These are phyloP conservation scores for Penicillium coprophilum DNA, from an alignment of 495 filamentous ascomycete genomes.

Conservation along the genomic window DNA sequence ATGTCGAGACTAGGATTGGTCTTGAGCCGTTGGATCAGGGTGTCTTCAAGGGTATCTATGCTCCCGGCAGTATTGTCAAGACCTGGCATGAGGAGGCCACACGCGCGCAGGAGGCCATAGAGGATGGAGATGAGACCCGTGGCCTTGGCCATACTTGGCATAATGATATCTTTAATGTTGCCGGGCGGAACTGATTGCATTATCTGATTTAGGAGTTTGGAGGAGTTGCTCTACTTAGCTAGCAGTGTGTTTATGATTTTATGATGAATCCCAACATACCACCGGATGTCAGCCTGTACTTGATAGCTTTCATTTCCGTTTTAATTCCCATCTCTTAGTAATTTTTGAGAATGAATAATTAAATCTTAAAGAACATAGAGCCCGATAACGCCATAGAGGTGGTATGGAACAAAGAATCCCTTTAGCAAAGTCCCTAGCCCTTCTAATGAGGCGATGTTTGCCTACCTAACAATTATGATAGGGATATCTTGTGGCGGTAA, in stretches of 20 bases:
- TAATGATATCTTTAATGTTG: slow-evolving; percentile 81
- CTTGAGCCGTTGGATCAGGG: slow-evolving; percentile 61
- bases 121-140: slow-evolving; percentile 52
- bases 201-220: not conserved
- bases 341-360: not conserved
- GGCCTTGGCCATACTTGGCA: slow-evolving; percentile 59
- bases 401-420: not conserved
- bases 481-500: not conserved
- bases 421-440: not conserved
- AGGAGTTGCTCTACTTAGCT: not conserved
- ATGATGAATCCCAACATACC: not conserved
- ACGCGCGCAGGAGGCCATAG: slow-evolving; percentile 61
- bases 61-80: slow-evolving; percentile 84
- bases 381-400: not conserved
- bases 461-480: not conserved
- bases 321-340: not conserved
- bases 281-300: not conserved
- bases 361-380: not conserved
- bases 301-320: not conserved
- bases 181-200: slow-evolving; percentile 12
- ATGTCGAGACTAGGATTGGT: slow-evolving; percentile 69
- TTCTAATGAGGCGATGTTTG: not conserved
- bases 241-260: not conserved
- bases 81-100: slow-evolving; percentile 79
- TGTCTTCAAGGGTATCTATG: slow-evolving; percentile 80